These are phyloP conservation scores for Saturnispora halmiae DNA, from an alignment of 805 yeast species.

Conservation along the genomic window DNA sequence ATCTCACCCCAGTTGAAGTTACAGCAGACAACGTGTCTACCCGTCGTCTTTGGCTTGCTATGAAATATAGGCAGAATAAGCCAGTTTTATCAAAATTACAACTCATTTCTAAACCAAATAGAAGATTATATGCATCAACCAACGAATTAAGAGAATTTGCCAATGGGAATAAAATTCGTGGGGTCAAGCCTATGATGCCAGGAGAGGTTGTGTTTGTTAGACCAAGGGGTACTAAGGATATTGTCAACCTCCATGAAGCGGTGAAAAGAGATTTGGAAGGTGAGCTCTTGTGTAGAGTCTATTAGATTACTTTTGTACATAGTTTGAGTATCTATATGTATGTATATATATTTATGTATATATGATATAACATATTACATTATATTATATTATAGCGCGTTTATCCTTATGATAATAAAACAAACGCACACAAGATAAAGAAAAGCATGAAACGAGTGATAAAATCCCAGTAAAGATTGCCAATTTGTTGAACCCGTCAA, in stretches of 20 bases:
- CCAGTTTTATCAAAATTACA: constrained; percentile 68
- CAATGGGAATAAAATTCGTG: constrained; percentile 65
- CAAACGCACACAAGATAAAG: too few relatives aligned
- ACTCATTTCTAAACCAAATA: constrained; percentile 77
- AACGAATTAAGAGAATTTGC: constrained; percentile 66
- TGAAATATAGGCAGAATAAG: constrained; percentile 74
- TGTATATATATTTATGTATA: constrained; percentile 1
- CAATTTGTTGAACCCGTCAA: constrained; percentile 24
- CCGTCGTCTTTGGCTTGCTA: constrained; percentile 83
- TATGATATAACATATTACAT: not conserved
- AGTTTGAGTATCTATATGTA: not conserved
- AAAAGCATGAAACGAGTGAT: constrained; percentile 17
- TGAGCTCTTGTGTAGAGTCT: constrained; percentile 70
- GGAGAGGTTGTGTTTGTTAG: constrained; percentile 78
- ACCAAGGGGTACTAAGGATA: constrained; percentile 37
- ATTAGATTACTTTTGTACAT: not conserved
- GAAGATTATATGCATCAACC: constrained; percentile 54
- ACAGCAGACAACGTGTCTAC: constrained; percentile 83
- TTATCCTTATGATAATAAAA: too few relatives aligned
- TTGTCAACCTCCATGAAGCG: constrained; percentile 76
- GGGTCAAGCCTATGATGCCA: constrained; percentile 73
- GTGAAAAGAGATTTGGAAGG: constrained; percentile 64
- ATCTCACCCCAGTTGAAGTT: constrained; percentile 57
- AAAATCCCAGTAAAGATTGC: constrained; percentile 28
- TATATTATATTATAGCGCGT: not conserved